Conservation (phyloP, 129 eudicot genomes). For the Centella asiatica region DNA sequence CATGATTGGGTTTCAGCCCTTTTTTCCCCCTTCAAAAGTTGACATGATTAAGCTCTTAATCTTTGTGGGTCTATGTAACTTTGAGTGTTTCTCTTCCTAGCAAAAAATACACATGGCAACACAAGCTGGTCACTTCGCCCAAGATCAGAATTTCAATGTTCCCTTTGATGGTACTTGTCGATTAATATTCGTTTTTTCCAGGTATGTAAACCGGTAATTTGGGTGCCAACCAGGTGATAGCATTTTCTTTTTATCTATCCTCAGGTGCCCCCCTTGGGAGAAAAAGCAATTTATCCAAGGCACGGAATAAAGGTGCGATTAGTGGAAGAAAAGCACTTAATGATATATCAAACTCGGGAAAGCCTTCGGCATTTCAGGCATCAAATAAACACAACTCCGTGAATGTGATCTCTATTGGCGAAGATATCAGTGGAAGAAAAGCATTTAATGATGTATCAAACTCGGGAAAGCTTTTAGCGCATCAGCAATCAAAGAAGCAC, state of each 20-base stretch:
- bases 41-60: too few relatives aligned
- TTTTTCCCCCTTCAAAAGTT: too few relatives aligned
- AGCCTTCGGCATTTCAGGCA: constrained; percentile 41
- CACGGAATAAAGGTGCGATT: constrained; percentile 30
- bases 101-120: constrained; percentile 35
- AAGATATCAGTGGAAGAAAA: constrained; percentile 62
- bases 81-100: too few relatives aligned
- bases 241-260: background rate
- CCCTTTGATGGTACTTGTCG: constrained; percentile 50
- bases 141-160: constrained; percentile 50
- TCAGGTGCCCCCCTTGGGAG: constrained; percentile 22
- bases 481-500: constrained; percentile 38
- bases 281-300: constrained; percentile 23
- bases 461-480: constrained; percentile 45
- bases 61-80: background rate
- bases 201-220: too few relatives aligned
- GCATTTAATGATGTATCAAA: constrained; percentile 70
- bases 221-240: too few relatives aligned
- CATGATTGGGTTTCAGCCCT: too few relatives aligned
- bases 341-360: constrained; percentile 65
- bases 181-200: too few relatives aligned
- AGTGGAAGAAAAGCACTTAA: constrained; percentile 66
- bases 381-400: constrained; percentile 34
- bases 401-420: constrained; percentile 42
- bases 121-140: constrained; percentile 29